Percentiles rank a stretch among this genome's conserved stretches.
Conservation (phyloP, 768 basidiomycete species). For the Calocera cornea region DNA sequence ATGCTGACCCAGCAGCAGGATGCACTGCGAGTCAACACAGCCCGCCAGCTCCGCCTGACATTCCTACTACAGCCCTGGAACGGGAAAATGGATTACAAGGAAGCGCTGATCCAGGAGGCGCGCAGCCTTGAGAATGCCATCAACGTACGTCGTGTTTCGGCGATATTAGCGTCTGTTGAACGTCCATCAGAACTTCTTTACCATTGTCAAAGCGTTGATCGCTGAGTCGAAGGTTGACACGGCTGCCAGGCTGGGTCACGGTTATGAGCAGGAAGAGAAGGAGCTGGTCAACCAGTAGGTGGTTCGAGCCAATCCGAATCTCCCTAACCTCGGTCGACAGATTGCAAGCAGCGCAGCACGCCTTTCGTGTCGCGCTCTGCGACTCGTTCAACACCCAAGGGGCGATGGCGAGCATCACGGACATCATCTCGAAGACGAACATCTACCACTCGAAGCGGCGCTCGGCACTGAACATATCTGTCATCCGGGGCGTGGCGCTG, state of each 20-base stretch:
- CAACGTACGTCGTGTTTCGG: conserved; percentile 44
- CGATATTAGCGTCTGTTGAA: neutral
- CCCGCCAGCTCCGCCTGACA: conserved; percentile 79
- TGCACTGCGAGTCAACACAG: conserved; percentile 51
- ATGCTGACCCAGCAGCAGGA: conserved; percentile 2
- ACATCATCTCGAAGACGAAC: conserved; percentile 74
- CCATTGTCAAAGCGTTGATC: conserved; percentile 66
- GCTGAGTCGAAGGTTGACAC: conserved; percentile 30
- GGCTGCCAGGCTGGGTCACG: conserved; percentile 22
- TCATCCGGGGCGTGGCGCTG: conserved; percentile 42
- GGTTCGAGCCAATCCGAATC: conserved; percentile 8
- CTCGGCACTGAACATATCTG: conserved; percentile 29
- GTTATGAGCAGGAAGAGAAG: conserved; percentile 38
- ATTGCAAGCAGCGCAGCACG: conserved; percentile 55
- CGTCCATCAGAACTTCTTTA: conserved; percentile 76
- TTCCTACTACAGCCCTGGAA: conserved; percentile 90
- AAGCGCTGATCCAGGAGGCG: conserved; percentile 73
- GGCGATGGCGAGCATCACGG: conserved; percentile 60
- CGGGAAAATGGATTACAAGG: conserved; percentile 86
- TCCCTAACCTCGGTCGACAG: conserved; percentile 29
- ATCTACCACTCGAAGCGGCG: conserved; percentile 50
- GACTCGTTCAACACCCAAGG: conserved; percentile 95
- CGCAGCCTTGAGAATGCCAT: conserved; percentile 67
- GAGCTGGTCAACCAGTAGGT: conserved; percentile 52
- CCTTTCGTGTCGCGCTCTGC: conserved; percentile 76